Evolutionary conservation across 106 monocot genomes (phyloP).

Genomic region (Platanthera guangdongensis): DNA sequence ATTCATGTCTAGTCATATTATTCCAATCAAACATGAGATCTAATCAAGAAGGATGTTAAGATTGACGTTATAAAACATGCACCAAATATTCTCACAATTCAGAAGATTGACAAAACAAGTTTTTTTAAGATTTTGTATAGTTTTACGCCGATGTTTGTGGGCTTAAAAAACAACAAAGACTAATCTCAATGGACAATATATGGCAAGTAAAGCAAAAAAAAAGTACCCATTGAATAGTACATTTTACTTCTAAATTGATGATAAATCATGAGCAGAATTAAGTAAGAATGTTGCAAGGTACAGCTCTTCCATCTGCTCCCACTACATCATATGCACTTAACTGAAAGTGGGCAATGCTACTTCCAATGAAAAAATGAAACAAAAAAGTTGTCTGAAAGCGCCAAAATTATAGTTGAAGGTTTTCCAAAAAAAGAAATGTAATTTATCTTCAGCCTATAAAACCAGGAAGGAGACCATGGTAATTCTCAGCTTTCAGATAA

Average conservation of each 20-base stretch:
- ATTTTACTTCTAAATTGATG: neutral
- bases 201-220: neutral
- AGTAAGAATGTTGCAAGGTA: neutral
- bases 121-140: neutral
- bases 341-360: no score
- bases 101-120: neutral
- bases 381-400: no score
- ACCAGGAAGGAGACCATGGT: no score
- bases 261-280: neutral
- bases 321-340: neutral
- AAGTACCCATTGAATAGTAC: neutral
- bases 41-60: neutral
- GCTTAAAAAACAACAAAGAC: neutral
- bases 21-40: neutral
- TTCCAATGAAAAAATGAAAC: no score
- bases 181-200: neutral
- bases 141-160: neutral
- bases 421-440: no score
- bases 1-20: neutral
- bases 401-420: no score
- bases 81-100: neutral
- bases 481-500: no score
- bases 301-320: neutral
- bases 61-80: neutral
- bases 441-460: no score